Base-by-base conservation (phyloP, 768 basidiomycete genomes). In the Lentinula detonsa region DNA sequence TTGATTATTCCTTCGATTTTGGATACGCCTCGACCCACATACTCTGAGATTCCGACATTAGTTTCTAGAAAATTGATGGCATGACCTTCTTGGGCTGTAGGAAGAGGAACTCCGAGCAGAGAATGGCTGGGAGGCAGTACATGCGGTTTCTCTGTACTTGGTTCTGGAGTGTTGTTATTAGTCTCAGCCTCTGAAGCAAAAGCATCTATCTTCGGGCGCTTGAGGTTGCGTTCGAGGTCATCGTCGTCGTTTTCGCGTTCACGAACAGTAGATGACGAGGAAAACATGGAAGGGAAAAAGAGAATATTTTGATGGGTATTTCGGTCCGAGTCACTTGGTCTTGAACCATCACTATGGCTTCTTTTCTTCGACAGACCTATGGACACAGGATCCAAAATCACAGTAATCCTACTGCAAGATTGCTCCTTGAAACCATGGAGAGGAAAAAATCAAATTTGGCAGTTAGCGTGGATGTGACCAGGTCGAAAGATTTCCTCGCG, bases 391-490 rank as follows among this genome's bases (percentile, higher is more conserved):
- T 84, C 3, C 68, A 69, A 28, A 78, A 73, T 34, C 83, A 89
- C 62, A 63, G 65, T 4, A 97, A 96, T 70, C 84, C 89, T 4
- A 86, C 94, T 7, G 94, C 95, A 0, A 87, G 80, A 67, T 74
- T 83, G 3, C 82, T 98, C 8, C 82, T 98, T 18, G 81, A 85
- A 69, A 86, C 87, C 4, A 93, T 98, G 74, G 90, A 86, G 64
- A 80, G 88, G 62, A 99, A 99, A 72, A 80, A 86, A 68, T 83
- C 91, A 8, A 99, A 99, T 71, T 86, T 99, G 15, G 93, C 94
- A 43, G 92, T 99, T 62, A 95, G 93, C 67, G 93, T 98, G 31
- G 97, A 99, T 77, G 94, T 98, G 43, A 91, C 92, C 5, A 86
- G 80, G 54, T 80, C 85, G 58, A 79, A 76, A 15, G 88, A 93